phyloP scores from a whole-genome alignment of 2,329 filamentous ascomycete species.

The Zopfia rhizophila region DNA sequence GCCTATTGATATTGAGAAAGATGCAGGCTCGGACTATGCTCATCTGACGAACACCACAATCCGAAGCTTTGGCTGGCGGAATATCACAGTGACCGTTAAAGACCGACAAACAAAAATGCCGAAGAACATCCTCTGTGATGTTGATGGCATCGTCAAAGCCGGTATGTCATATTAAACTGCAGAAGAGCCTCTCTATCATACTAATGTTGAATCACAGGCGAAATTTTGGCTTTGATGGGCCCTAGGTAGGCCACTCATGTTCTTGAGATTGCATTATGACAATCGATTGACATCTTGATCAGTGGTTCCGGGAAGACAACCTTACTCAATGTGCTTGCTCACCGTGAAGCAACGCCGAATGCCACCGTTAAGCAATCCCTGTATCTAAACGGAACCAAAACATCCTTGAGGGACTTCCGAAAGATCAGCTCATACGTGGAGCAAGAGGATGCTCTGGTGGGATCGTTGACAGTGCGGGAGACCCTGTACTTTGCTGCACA shows the following conservation, averaged over 20 bases:
- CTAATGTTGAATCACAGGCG: slow-evolving; percentile 55
- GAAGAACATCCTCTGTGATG: slow-evolving; percentile 70
- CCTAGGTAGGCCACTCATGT: slow-evolving; percentile 63
- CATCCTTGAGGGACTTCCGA: slow-evolving; percentile 67
- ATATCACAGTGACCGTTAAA: slow-evolving; percentile 76
- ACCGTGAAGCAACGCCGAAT: slow-evolving; percentile 64
- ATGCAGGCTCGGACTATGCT: slow-evolving; percentile 55
- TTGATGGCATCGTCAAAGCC: slow-evolving; percentile 72
- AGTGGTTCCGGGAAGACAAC: slow-evolving; percentile 81
- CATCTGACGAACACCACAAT: slow-evolving; percentile 73
- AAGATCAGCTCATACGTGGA: slow-evolving; percentile 82
- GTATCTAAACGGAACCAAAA: slow-evolving; percentile 70
- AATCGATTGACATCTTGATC: not conserved
- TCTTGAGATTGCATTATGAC: not conserved
- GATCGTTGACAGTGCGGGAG: slow-evolving; percentile 81
- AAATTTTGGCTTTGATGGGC: slow-evolving; percentile 84
- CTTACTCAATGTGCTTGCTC: slow-evolving; percentile 81
- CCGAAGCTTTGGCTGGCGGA: slow-evolving; percentile 72
- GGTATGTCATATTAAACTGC: slow-evolving; percentile 53
- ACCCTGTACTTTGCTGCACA: slow-evolving; percentile 82
- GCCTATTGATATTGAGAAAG: slow-evolving; percentile 59
- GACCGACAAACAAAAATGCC: slow-evolving; percentile 73
- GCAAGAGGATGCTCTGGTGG: slow-evolving; percentile 86
- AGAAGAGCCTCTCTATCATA: not conserved
- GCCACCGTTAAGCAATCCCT: slow-evolving; percentile 65